phyloP scores from a whole-genome alignment of 768 basidiomycete species.

The Auricularia heimuer region DNA sequence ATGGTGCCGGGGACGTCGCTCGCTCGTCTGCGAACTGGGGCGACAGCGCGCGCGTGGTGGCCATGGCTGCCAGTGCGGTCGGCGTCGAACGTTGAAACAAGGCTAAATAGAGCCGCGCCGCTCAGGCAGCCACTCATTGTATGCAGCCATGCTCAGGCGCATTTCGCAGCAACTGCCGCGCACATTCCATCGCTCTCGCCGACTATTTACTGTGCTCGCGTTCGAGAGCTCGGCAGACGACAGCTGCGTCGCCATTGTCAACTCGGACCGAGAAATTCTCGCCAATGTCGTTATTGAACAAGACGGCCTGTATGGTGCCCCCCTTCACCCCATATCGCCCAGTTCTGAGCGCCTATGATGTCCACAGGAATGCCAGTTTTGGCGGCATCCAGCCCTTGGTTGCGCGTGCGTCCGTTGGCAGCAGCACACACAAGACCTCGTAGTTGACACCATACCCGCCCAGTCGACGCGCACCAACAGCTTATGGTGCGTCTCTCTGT shows the following conservation, averaged over 20 bases:
- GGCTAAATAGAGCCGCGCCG: not conserved
- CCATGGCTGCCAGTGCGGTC: not conserved
- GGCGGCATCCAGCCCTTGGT: constrained; percentile 73
- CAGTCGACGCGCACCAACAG: not conserved
- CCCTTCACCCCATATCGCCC: not conserved
- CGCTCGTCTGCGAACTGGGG: not conserved
- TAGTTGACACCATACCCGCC: not conserved
- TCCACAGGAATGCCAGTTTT: constrained; percentile 41
- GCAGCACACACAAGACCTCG: no score
- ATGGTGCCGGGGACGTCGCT: not conserved
- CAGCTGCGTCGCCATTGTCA: constrained; percentile 82
- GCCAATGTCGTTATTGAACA: constrained; percentile 87
- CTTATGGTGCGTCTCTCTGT: not conserved
- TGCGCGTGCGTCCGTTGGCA: constrained; percentile 30
- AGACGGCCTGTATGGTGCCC: constrained; percentile 12
- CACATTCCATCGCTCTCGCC: not conserved
- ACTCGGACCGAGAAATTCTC: constrained; percentile 55
- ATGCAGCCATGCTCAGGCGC: no score
- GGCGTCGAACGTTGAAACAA: not conserved
- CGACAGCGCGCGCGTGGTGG: not conserved
- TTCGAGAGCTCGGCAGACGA: constrained; percentile 91
- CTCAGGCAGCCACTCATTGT: no score
- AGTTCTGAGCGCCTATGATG: not conserved
- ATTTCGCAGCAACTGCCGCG: no score
- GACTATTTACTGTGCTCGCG: constrained; percentile 53